Percentiles rank a stretch among this genome's conserved stretches.
These are phyloP conservation scores for Microcos paniculata DNA, from an alignment of 345 rosid genomes.

Conservation along the genomic window DNA sequence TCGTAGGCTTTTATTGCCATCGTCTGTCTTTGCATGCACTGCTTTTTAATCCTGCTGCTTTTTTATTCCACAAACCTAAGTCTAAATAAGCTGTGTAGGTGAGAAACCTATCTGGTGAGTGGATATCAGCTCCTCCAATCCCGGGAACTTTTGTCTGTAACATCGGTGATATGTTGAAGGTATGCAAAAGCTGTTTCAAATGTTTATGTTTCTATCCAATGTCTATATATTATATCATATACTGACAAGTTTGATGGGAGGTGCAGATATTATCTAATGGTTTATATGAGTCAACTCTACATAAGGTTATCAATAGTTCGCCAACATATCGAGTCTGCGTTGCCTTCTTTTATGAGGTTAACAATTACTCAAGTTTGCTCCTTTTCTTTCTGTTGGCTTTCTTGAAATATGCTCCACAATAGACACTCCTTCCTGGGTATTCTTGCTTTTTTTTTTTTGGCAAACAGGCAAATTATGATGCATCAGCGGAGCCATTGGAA, in stretches of 20 bases:
- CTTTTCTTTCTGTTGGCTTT: neutral
- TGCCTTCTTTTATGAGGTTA: constrained; percentile 82
- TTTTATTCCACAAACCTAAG: neutral
- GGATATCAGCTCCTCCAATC: constrained; percentile 86
- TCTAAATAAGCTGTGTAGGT: constrained; percentile 42
- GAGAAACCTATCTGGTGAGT: constrained; percentile 69
- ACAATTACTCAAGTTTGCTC: neutral
- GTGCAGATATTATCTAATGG: constrained; percentile 81
- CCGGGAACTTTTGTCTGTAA: constrained; percentile 87
- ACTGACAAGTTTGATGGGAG: neutral
- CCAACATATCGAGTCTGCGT: constrained; percentile 59
- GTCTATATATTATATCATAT: neutral
- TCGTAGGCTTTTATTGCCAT: neutral
- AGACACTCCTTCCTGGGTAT: neutral
- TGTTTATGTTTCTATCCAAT: neutral
- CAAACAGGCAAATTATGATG: constrained; percentile 63
- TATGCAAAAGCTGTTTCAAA: neutral
- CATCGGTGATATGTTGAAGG: constrained; percentile 97
- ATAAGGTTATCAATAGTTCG: constrained; percentile 63
- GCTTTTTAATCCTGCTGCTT: neutral
- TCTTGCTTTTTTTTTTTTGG: constrained; percentile 2
- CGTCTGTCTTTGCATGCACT: neutral
- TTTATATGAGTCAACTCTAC: constrained; percentile 74
- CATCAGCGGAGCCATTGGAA: constrained; percentile 75
- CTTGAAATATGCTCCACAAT: neutral